Base-by-base conservation (phyloP, 164 flowering plant genomes). In the Dillenia suffruticosa region DNA sequence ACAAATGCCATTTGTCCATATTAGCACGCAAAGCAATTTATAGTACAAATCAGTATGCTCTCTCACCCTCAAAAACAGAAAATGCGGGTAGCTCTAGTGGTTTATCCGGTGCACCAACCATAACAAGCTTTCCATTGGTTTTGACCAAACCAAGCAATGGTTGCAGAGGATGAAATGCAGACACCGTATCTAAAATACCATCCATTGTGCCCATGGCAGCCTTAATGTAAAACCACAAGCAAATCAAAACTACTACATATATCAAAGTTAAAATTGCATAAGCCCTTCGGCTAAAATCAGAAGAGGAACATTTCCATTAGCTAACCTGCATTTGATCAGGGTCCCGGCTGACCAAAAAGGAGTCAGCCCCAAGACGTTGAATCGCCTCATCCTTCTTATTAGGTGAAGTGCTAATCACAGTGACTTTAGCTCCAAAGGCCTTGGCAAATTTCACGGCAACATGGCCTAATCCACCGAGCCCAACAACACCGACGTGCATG, bases 321-420 rank as follows among this genome's bases (percentile, higher is more conserved):
- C 10, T 10, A 61, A 79, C 90, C 77, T 70, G 63, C 65, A 81
- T 70, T 61, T 84, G 80, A 0, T 65, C 74, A 3, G 63, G 69
- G 51, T 88, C 80, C 10, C 70, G 68, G 74, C 88, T 86, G 22
- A 80, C 70, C 50, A 88, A 58, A 56, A 88, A 88, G 0, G 76
- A 52, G 53, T 88, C 91, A 0, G 86, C 89, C 5, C 88, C 87
- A 11, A 88, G 77, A 46, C 46, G 68, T 17, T 80, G 75, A 10
- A 74, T 46, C 4, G 92, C 88, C 68, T 88, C 90, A 61, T 78
- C 49, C 73, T 84, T 71, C 73, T 89, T 89, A 54, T 15, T 59
- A 6, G 79, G 75, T 3, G 88, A 80, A 11, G 87, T 86, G 64
- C 92, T 89, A 46, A 89, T 83, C 16, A 86, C 92, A 2, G 89